Base-by-base conservation (phyloP, 768 basidiomycete genomes). In the Trametes coccinea region DNA sequence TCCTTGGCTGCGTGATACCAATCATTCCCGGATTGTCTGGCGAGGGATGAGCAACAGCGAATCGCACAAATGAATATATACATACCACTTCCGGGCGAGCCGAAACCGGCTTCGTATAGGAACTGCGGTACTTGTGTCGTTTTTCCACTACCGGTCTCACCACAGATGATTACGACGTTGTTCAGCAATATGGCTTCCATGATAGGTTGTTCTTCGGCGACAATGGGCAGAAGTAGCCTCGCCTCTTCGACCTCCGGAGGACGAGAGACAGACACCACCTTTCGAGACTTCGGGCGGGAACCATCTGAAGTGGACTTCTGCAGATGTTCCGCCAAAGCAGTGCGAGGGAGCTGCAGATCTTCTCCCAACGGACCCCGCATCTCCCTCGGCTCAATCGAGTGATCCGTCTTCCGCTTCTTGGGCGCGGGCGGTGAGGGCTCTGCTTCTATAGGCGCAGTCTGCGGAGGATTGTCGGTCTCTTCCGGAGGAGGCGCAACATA, bases 81-180 rank as follows among this genome's bases (percentile, higher is more conserved):
- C 82, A 56, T 71, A 95, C 95, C 93, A 70, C 90, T 92, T 14
- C 81, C 86, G 7, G 86, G 80, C 49, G 84, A 83, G 2, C 96
- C 97, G 71, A 95, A 98, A 0, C 97, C 97, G 22, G 92, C 93
- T 73, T 99, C 97, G 62, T 89, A 98, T n/a, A 99, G 79, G 75
- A 98, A 98, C 72, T 98, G 97, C 10, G 97, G 97, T 6, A 98
- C 87, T 73, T 98, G 97, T 0, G 97, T 99, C 1, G 97, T 98
- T 77, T 98, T 99, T 48, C 97, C 97, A 70, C 93, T 95, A 51
- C 97, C 97, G 14, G 97, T 99, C 79, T 99, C 96, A 73, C 97
- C 89, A 62, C 87, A 89, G 46, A 97, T 87, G 59, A 95, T 83
- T 31, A 94, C 88, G 5, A 96, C 90, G 0, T 90, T 85, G 72